Percentiles rank a stretch among this genome's conserved stretches.
phyloP scores from a whole-genome alignment of 1,284 basidiomycete species.

The Rhodotorula sp. region DNA sequence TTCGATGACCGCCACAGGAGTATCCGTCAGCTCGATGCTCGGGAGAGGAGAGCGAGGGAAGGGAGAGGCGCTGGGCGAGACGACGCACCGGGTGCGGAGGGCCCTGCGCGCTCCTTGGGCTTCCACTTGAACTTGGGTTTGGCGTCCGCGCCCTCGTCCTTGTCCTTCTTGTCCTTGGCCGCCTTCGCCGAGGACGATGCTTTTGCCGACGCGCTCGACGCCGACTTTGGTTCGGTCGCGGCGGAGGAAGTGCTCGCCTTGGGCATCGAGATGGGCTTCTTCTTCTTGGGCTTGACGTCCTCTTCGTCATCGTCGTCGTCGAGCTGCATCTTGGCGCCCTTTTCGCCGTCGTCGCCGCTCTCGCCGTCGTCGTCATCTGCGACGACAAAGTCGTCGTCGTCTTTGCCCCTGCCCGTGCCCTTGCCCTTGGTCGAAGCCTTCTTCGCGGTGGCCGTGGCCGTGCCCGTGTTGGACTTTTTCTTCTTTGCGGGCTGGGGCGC shows the following conservation, averaged over 20 bases:
- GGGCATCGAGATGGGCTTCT: background rate
- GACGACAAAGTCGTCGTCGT: slow-evolving; percentile 45
- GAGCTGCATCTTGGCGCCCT: slow-evolving; percentile 27
- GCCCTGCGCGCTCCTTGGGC: slow-evolving; percentile 38
- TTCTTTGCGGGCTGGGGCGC: slow-evolving; percentile 15
- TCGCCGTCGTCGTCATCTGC: slow-evolving; percentile 13
- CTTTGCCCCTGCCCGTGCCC: background rate
- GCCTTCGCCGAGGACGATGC: background rate
- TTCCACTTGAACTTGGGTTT: slow-evolving; percentile 52
- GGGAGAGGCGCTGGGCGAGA: background rate
- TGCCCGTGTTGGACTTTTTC: background rate
- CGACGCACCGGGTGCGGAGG: slow-evolving; percentile 19
- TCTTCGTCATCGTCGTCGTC: slow-evolving; percentile 32
- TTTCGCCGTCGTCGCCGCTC: slow-evolving; percentile 37
- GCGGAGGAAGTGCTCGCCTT: slow-evolving; percentile 20
- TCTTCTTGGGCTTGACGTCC: slow-evolving; percentile 39
- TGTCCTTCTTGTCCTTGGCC: slow-evolving; percentile 13
- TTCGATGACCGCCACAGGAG: slow-evolving; percentile 58
- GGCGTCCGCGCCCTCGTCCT: slow-evolving; percentile 34
- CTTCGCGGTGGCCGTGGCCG: background rate
- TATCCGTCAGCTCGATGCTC: slow-evolving; percentile 55
- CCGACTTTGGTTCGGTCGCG: slow-evolving; percentile 25
- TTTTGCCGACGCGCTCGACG: slow-evolving; percentile 39
- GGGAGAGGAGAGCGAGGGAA: background rate
- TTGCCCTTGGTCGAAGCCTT: slow-evolving; percentile 1